Evolutionary conservation across 2,329 filamentous ascomycete species (phyloP), one percentile per base, ranked within the genome.

Genomic region (Stagonosporopsis cucurbitacearum): DNA sequence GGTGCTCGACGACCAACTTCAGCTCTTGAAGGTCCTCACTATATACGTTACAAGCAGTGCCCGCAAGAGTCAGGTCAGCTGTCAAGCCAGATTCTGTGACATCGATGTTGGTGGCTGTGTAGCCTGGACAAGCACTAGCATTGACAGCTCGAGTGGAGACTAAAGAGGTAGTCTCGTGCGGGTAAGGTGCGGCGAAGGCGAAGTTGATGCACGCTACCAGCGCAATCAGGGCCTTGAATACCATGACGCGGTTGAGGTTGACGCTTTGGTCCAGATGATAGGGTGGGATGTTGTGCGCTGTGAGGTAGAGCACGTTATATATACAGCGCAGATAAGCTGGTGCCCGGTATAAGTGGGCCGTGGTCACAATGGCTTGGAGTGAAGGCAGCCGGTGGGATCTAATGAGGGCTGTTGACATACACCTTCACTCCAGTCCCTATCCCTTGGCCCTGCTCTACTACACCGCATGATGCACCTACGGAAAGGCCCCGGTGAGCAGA

Each of bases 11-110:
- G 7, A 80, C 73, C 51, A 89, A 75, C 55, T 79, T 85, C 60
- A 88, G 72, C 51, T 83, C 76, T 46, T 77, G 69, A 51, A 88
- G 60, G 63, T 88, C 86, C 2, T 77, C 77, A 43, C 86, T 85
- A 63, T 86, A 88, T 15, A 77, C 77, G 66, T 87, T 84, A 72
- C 86, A 88, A 6, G 88, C 80, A 9, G 79, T 67, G 0, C 90
- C 91, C 7, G 88, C 88, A 11, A 96, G 82, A 2, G 76, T 81
- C 43, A 96, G 79, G 60, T 89, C 82, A 1, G 91, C 92, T 1
- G 84, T 89, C 49, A 95, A 77, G 8, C 85, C 85, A 45, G 77
- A 79, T 32, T 73, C 68, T 0, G 78, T 83, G 46, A 80, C 74
- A 47, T 78, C 72, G 13, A 91, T 79, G 68, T 88, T 85, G 17